Conservation (phyloP, 306 rosid genomes). For the Cucumis cinereus region DNA sequence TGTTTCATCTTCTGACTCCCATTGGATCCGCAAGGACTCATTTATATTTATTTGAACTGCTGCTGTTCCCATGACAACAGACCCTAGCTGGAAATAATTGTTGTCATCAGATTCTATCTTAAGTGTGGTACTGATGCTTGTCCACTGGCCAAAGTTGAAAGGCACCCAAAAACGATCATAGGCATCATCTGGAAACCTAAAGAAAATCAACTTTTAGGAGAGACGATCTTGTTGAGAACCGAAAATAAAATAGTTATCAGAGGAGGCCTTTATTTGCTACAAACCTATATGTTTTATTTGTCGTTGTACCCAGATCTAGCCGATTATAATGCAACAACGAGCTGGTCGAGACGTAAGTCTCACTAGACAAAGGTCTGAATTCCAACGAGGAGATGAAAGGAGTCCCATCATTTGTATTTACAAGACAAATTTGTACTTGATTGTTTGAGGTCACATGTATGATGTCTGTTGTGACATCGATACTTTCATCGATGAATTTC, state of each 20-base stretch:
- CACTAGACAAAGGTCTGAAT: not conserved
- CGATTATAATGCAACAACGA: conserved; percentile 15
- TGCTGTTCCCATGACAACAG: conserved; percentile 25
- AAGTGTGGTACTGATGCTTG: conserved; percentile 1
- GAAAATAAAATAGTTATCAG: no score
- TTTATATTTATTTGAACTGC: not conserved
- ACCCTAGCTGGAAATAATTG: conserved; percentile 13
- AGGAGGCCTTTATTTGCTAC: not conserved
- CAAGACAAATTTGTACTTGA: not conserved
- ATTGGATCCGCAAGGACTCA: not conserved
- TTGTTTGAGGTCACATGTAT: conserved; percentile 18
- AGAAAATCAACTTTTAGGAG: not conserved
- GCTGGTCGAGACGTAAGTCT: conserved; percentile 7
- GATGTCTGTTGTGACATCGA: conserved; percentile 12
- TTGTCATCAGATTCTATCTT: not conserved
- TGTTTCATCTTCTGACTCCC: conserved; percentile 2
- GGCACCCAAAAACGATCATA: conserved; percentile 40
- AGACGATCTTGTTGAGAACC: not conserved
- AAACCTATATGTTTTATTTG: conserved; percentile 21
- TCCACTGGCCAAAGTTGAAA: not conserved
- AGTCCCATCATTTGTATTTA: not conserved
- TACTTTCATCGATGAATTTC: not conserved
- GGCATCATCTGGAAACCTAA: conserved; percentile 22
- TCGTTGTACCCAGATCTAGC: conserved; percentile 22
- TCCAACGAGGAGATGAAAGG: not conserved